Percentiles rank a stretch among this genome's conserved stretches.
Conservation (phyloP, 208 protist species). For the Crithidia fasciculata region DNA sequence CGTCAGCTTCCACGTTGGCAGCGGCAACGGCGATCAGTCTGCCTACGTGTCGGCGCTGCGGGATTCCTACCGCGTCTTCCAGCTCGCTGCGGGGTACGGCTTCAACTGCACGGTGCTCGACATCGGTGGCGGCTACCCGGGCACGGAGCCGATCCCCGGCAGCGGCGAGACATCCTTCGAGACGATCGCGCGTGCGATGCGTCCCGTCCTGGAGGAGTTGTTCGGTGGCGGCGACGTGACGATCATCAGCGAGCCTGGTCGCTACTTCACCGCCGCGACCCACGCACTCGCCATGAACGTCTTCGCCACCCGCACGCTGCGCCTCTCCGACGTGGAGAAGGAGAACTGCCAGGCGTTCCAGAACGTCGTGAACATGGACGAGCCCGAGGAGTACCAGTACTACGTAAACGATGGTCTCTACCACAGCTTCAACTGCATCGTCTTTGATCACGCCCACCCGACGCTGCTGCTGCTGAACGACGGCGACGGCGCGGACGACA, state of each 20-base stretch:
- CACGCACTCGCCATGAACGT: conserved; percentile 79
- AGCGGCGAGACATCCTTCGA: conserved; percentile 42
- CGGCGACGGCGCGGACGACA: conserved; percentile 28
- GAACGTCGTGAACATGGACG: conserved; percentile 28
- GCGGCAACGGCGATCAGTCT: conserved; percentile 60
- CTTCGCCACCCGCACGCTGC: conserved; percentile 52
- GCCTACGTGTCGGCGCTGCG: conserved; percentile 69
- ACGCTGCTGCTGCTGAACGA: conserved; percentile 52
- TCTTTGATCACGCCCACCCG: conserved; percentile 81
- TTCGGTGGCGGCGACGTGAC: conserved; percentile 57
- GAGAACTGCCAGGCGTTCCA: conserved; percentile 26
- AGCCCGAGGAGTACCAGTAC: conserved; percentile 66
- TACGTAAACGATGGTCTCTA: conserved; percentile 91
- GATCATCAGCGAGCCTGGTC: conserved; percentile 86
- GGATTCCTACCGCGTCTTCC: conserved; percentile 59
- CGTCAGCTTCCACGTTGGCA: conserved; percentile 92
- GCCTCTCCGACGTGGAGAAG: conserved; percentile 38
- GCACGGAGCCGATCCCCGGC: conserved; percentile 26
- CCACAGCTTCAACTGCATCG: conserved; percentile 86
- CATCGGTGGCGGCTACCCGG: conserved; percentile 90
- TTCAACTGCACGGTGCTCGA: conserved; percentile 85
- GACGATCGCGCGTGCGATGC: conserved; percentile 59
- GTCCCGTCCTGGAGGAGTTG: conserved; percentile 61
- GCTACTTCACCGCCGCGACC: conserved; percentile 77
- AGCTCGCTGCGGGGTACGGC: conserved; percentile 57